Base-by-base conservation (phyloP, 2,329 filamentous ascomycete genomes). In the Alternaria longipes region DNA sequence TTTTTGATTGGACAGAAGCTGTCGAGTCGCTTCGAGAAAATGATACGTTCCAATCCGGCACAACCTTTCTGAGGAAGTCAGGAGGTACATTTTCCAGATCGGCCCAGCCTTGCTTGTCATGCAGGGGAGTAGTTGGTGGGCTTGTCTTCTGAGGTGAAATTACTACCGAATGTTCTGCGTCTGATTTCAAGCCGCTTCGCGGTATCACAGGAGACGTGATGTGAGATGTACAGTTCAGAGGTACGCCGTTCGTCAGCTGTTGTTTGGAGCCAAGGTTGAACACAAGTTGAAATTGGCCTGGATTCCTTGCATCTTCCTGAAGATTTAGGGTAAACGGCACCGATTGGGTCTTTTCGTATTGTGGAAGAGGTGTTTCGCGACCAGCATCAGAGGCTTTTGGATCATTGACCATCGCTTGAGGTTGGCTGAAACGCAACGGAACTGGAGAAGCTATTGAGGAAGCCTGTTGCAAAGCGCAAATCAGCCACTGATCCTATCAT, bases 261-360 rank as follows among this genome's bases (percentile, higher is more conserved):
- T 64, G 62, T 20, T 68, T 66, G 12, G 66, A 55, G 36, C 71
- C 65, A 49, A 75, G 64, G 46, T 73, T 72, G 46, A 75, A 71
- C 8, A 75, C 73, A 20, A 75, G 59, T 52, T 74, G 72, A 42
- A 74, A 74, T 28, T 72, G 69, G n/a, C 73, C 73, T 16, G 73
- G 72, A 46, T 72, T 72, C 49, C 60, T 62, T 54, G 68, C 68
- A 32, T 75, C 73, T 55, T 75, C 72, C 47, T 74, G 73, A 6
- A 75, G 62, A n/a, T 70, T 72, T 9, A 75, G 63, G 1, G 70
- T 74, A 26, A 75, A 74, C 1, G 73, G 72, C 1, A 72, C 64
- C 6, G 67, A 63, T 22, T 71, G 68, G 2, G 67, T 69, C 62
- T 72, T 70, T 30, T 74, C 70, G 54, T 74, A 73, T 30, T 72